Base-by-base conservation (phyloP, 2,329 filamentous ascomycete genomes). In the Arthrobotrys musiformis region DNA sequence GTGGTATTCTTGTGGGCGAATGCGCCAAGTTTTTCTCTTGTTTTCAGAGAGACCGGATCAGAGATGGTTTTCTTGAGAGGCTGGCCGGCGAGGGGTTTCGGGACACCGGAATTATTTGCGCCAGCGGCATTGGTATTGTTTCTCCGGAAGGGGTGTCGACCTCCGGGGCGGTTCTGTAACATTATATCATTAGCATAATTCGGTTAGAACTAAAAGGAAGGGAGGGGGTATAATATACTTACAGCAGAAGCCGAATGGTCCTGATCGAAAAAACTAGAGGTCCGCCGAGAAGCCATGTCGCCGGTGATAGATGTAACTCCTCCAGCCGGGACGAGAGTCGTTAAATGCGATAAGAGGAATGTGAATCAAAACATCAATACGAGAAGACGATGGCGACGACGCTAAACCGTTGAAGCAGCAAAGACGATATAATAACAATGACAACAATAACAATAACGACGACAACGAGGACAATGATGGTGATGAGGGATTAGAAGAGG, bases 1-100 rank as follows among this genome's bases (percentile, higher is more conserved):
- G 30, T 35, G 30, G 30, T 42, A 52, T 42, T 54, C 11, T 67
- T 70, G 35, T 77, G 73, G 1, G 44, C 30, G 17, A 77, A 77
- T 5, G 73, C 50, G 15, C 52, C 66, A 13, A 70, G 28, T 46
- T 62, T 70, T 19, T 70, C 66, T 17, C 44, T 77, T 24, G 73
- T 52, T 22, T 77, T 77, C 17, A 44, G 7, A 7, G 73, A 61
- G 9, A 70, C 60, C 11, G 73, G 73, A 15, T 66, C 73, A 3
- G 73, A 77, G 33, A 66, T 52, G 30, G 52, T 61, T 56, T 77
- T 77, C 73, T 77, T 77, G 26, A 77, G 60, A 46, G 73, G 73
- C 40, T 77, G 73, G 52, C 73, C 73, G 40, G 73, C 73, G 66
- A 77, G 73, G 15, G 73, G 63, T 48, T 77, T 77, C 4, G 73